These are phyloP conservation scores for Thielaviopsis populi DNA, from an alignment of 2,329 filamentous ascomycete species.

Conservation along the genomic window DNA sequence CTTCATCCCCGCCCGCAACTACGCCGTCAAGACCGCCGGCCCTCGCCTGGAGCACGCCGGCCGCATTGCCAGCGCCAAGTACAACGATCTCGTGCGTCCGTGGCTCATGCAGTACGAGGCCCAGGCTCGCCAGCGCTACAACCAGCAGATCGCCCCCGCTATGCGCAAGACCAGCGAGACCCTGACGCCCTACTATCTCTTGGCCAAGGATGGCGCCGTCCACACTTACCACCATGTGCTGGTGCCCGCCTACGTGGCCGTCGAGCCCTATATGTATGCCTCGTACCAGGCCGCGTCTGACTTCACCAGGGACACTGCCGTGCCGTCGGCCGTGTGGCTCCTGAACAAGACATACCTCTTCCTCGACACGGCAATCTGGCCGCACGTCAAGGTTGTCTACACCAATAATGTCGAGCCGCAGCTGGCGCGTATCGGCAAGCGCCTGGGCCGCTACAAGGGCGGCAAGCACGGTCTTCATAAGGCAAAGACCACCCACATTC, in stretches of 20 bases:
- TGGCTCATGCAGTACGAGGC: constrained; percentile 51
- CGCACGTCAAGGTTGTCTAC: constrained; percentile 65
- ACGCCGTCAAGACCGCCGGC: constrained; percentile 59
- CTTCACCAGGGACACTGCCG: constrained; percentile 51
- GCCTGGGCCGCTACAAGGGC: constrained; percentile 61
- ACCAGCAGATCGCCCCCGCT: constrained; percentile 56
- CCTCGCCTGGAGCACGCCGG: constrained; percentile 55
- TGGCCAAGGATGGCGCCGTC: constrained; percentile 44
- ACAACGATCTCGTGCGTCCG: constrained; percentile 65
- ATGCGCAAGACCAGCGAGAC: constrained; percentile 44
- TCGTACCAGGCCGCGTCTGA: constrained; percentile 51
- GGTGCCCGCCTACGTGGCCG: constrained; percentile 59
- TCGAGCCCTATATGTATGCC: constrained; percentile 57
- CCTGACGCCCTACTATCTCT: constrained; percentile 57
- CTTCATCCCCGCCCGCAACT: constrained; percentile 50
- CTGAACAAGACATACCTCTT: constrained; percentile 58
- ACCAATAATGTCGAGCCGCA: constrained; percentile 91
- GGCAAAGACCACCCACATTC: constrained; percentile 21
- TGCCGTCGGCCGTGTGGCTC: constrained; percentile 57
- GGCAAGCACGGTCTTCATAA: constrained; percentile 29
- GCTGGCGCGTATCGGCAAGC: constrained; percentile 77
- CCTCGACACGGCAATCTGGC: constrained; percentile 64
- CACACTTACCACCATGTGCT: constrained; percentile 59
- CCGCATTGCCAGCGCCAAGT: constrained; percentile 53
- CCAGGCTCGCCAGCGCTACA: constrained; percentile 50